Evolutionary conservation across 2,329 filamentous ascomycete genomes (phyloP).

Genomic region (Zymoseptoria pseudotritici): DNA sequence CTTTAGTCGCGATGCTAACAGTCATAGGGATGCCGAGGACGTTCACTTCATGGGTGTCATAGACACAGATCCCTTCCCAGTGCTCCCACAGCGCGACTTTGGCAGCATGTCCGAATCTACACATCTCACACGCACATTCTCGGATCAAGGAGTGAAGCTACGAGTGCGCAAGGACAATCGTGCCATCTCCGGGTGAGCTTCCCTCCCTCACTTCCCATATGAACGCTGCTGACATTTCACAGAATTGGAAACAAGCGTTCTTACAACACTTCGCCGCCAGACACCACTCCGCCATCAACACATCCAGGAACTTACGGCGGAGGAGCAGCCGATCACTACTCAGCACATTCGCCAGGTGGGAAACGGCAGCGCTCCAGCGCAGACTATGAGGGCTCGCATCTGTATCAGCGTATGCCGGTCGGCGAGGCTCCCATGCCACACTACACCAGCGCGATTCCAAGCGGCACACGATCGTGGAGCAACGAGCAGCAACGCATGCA

Average conservation of each 20-base stretch:
- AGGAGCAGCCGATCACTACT: constrained; percentile 16
- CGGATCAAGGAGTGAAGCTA: constrained; percentile 78
- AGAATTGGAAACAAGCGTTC: constrained; percentile 16
- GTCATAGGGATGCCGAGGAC: constrained; percentile 27
- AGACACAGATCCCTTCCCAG: constrained; percentile 59
- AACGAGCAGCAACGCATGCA: constrained; percentile 9
- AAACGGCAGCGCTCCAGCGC: constrained; percentile 22
- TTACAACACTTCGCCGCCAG: constrained; percentile 14
- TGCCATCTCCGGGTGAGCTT: constrained; percentile 14
- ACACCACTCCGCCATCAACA: constrained; percentile 12
- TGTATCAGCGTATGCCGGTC: constrained; percentile 11
- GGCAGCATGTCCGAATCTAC: constrained; percentile 77
- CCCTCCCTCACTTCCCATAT: neutral
- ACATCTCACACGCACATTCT: constrained; percentile 70
- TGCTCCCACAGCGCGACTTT: constrained; percentile 54
- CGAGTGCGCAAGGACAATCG: constrained; percentile 76
- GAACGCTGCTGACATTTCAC: constrained; percentile 1
- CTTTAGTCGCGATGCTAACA: neutral
- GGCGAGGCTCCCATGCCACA: constrained; percentile 8
- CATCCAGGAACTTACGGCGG: constrained; percentile 12
- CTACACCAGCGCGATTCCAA: constrained; percentile 12
- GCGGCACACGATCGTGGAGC: constrained; percentile 9
- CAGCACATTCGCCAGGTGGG: constrained; percentile 13
- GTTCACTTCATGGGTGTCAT: constrained; percentile 48
- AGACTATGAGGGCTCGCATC: constrained; percentile 18